Evolutionary conservation across 2,329 filamentous ascomycete species (phyloP), one percentile per base, ranked within the genome.

Genomic region (Penicillium olsonii): DNA sequence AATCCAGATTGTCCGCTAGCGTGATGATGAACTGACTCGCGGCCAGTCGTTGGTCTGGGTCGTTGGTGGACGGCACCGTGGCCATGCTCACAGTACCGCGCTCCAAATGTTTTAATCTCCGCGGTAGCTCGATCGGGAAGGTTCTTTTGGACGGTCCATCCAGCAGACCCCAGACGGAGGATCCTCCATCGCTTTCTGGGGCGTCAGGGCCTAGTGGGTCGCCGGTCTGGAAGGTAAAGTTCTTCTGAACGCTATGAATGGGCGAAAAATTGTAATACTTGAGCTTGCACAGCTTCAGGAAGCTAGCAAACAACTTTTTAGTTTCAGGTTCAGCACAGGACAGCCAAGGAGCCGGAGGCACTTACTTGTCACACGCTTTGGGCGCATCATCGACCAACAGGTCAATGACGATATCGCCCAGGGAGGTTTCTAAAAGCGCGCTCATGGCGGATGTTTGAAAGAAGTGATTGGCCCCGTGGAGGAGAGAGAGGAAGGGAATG

Each of bases 191-290:
- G 62, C 92, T 96, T 39, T 91, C 84, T 60, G 83, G 77, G 12
- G 90, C 89, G 49, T 87, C 83, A 11, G 92, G 92, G 11, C 94
- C 92, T 45, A 97, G 85, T 11, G 92, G 92, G 66, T 97, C 94
- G 68, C 92, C 92, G 26, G 90, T 95, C 73, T 97, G 92, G 73
- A 96, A 96, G 53, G 92, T 95, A 74, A 96, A 97, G 73, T 90
- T 85, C 70, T 92, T 94, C 68, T 96, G 94, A 31, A 99, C 84
- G 59, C 87, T 91, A 75, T 96, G 90, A 46, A 97, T 77, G 20
- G 92, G 94, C 5, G 91, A 86, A 71, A 95, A 97, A 77, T 97
- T 97, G 84, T 96, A 99, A 77, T 97, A 99, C 77, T 96, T 99
- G 74, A 91, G 79, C 76, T 97, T 97, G 84, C 94, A 96, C 62